Evolutionary conservation across 2,329 filamentous ascomycete genomes (phyloP), one percentile per base, ranked within the genome.

Genomic region (Cladophialophora immunda): DNA sequence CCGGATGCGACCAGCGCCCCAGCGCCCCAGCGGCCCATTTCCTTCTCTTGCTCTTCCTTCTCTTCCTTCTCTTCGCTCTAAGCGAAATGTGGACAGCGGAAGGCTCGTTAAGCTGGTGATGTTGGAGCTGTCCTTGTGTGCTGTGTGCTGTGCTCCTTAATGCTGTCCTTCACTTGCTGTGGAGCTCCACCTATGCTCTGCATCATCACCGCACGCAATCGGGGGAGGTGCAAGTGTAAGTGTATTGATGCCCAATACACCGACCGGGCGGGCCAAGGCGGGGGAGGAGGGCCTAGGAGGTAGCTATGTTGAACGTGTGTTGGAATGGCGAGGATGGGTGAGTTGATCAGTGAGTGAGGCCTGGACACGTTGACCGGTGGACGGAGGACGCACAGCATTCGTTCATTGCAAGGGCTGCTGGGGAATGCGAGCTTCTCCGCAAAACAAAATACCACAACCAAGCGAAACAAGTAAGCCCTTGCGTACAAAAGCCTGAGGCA

Each of bases 1-100:
- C 59, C 65, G 59, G 59, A 59, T 55, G 30, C 52, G 36, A 30
- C 65, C 55, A 63, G 59, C 55, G 17, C 41, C 41, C 36, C 41
- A 22, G 41, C n/a, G 19, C 45, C 32, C 32, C n/a, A n/a, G n/a
- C n/a, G n/a, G n/a, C 38, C 38, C 45, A 50, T 50, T 50, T 50
- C 45, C 45, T 50, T 50, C 45, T 50, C 45, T 50, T 50, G 11
- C 45, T 13, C 19, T 25, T 50, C 19, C 41, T 47, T 47, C 45
- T 50, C 22, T 19, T 41, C 22, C 45, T 19, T 45, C 32, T 36
- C 7, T 27, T 50, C 4, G 45, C 19, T 13, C 4, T 25, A 50
- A 25, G 45, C 45, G 22, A 50, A 17, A 50, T 50, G 45, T 50
- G 45, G 45, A 22, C 45, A 25, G 9, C 19, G 22, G 27, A 25